Evolutionary conservation across 805 yeast species (phyloP).

Genomic region (Lipomyces orientalis): DNA sequence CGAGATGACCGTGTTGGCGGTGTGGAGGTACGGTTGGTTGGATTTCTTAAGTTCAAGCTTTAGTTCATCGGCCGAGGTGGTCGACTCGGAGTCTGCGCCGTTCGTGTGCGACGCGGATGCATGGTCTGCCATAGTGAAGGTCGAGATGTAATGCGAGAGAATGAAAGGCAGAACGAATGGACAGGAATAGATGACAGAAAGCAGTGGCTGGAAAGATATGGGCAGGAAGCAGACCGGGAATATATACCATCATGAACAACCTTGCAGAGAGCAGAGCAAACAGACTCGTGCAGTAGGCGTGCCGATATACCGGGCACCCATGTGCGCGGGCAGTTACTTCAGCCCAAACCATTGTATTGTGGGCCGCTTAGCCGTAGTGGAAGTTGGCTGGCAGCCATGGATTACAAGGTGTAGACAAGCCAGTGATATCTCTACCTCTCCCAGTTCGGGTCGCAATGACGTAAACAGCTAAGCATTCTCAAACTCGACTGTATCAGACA

Average conservation of each 20-base stretch:
- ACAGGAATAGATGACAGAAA: not conserved
- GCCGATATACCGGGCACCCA: not conserved
- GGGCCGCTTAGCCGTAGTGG: not conserved
- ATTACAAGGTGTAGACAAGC: too few species aligned
- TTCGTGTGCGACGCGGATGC: not conserved
- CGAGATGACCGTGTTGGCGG: constrained; percentile 22
- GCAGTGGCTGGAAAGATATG: not conserved
- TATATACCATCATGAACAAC: not conserved
- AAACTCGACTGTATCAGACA: not conserved
- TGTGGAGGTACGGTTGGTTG: constrained; percentile 35
- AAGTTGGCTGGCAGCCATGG: not conserved
- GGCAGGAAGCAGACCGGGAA: not conserved
- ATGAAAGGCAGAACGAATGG: not conserved
- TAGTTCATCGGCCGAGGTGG: not conserved
- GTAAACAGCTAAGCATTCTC: too few species aligned
- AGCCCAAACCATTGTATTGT: not conserved
- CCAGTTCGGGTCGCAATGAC: too few species aligned
- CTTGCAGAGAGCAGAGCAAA: not conserved
- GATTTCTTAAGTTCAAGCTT: constrained; percentile 5
- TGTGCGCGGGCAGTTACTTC: not conserved
- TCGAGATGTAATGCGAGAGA: not conserved
- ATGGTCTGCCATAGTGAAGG: not conserved
- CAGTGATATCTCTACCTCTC: not conserved
- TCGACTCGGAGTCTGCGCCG: not conserved
- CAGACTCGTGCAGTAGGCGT: not conserved